phyloP scores from a whole-genome alignment of 2,329 filamentous ascomycete genomes.

The Cladorrhinum sp. region DNA sequence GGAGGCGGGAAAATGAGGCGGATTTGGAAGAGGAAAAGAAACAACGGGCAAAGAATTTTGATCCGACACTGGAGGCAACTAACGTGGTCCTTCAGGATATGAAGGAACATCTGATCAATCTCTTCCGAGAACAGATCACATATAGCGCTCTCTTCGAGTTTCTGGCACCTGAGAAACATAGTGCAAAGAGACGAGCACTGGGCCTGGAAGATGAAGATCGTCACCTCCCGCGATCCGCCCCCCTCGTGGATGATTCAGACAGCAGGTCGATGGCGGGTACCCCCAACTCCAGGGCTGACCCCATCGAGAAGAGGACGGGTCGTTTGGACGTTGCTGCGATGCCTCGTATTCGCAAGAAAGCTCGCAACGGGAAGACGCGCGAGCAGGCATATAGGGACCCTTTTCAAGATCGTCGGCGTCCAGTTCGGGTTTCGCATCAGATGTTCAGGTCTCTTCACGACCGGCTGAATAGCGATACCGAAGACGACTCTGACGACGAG shows the following conservation, averaged over 20 bases:
- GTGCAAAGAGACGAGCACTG: constrained; percentile 72
- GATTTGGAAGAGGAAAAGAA: constrained; percentile 89
- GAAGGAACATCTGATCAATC: constrained; percentile 79
- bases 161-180: constrained; percentile 78
- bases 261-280: constrained; percentile 63
- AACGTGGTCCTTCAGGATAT: constrained; percentile 77
- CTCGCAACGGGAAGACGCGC: constrained; percentile 53
- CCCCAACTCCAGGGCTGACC: constrained; percentile 60
- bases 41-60: constrained; percentile 80
- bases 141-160: constrained; percentile 76
- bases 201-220: constrained; percentile 67
- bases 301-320: constrained; percentile 58
- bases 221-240: constrained; percentile 48
- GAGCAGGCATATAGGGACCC: constrained; percentile 65
- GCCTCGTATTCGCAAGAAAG: constrained; percentile 73
- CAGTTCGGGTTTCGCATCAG: constrained; percentile 45
- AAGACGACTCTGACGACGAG: constrained; percentile 89
- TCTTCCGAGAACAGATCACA: constrained; percentile 84
- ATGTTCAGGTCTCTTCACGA: constrained; percentile 80
- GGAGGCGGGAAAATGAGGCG: constrained; percentile 68
- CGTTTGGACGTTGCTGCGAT: constrained; percentile 61
- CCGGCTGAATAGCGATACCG: constrained; percentile 69
- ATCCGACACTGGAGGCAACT: constrained; percentile 83
- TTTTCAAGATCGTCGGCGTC: constrained; percentile 58
- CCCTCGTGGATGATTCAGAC: constrained; percentile 57